phyloP scores from a whole-genome alignment of 1,284 basidiomycete species.

The Apiotrichum gamsii region DNA sequence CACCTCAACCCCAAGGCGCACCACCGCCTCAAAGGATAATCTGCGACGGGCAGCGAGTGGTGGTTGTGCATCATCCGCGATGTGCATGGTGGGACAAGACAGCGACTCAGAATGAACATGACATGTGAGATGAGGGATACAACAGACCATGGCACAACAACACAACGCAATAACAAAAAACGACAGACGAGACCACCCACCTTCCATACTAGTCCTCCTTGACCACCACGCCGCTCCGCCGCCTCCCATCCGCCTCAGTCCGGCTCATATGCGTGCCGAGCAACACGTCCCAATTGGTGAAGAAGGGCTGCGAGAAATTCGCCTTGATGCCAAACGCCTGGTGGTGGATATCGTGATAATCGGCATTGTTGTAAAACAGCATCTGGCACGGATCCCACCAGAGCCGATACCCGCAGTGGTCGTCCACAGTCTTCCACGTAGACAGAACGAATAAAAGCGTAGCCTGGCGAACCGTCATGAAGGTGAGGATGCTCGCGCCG shows the following conservation, averaged over 20 bases:
- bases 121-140: no score
- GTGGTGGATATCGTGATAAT: conserved; percentile 98
- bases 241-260: conserved; percentile 25
- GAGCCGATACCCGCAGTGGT: conserved; percentile 88
- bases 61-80: no score
- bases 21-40: no score
- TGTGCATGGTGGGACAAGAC: no score
- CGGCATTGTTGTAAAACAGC: conserved; percentile 85
- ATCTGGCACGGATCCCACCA: conserved; percentile 86
- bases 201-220: conserved; percentile 8
- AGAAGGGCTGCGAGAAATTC: conserved; percentile 95
- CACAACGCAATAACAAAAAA: no score
- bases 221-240: background rate
- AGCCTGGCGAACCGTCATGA: conserved; percentile 78
- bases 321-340: conserved; percentile 88
- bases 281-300: conserved; percentile 48
- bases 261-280: conserved; percentile 47
- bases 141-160: no score
- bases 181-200: no score
- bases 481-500: conserved; percentile 64
- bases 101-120: no score
- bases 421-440: conserved; percentile 91
- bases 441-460: conserved; percentile 76
- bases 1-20: no score
- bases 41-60: no score